Conservation (phyloP, 2,329 filamentous ascomycete species). For the Cladosporium halotolerans region DNA sequence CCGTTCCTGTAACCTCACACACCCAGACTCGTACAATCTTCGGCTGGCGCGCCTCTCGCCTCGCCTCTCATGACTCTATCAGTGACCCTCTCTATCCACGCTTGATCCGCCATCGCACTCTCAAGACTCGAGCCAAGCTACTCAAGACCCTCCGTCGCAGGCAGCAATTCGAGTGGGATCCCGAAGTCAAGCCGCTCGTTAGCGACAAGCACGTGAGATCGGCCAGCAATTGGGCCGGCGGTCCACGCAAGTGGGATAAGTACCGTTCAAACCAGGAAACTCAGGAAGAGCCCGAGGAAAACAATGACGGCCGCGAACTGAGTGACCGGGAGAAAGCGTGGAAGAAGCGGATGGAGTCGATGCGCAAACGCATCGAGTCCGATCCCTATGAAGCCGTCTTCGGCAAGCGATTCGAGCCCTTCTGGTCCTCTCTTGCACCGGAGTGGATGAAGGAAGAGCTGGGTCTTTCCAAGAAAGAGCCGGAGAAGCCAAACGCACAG, state of each 20-base stretch:
- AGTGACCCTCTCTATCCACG: conserved; percentile 29
- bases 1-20: not conserved
- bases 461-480: conserved; percentile 14
- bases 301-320: conserved; percentile 22
- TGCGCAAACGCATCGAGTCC: conserved; percentile 31
- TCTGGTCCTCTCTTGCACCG: conserved; percentile 28
- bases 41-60: conserved; percentile 18
- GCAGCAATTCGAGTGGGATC: conserved; percentile 28
- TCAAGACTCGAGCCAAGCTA: conserved; percentile 28
- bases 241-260: conserved; percentile 14
- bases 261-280: conserved; percentile 11
- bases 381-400: conserved; percentile 41
- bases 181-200: not conserved
- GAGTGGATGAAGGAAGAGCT: conserved; percentile 25
- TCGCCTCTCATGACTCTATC: conserved; percentile 24
- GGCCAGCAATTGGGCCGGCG: conserved; percentile 23
- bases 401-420: conserved; percentile 33
- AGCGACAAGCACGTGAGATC: conserved; percentile 23
- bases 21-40: conserved; percentile 21
- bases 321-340: conserved; percentile 23
- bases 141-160: conserved; percentile 26
- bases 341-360: conserved; percentile 29
- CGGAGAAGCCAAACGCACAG: not conserved
- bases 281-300: conserved; percentile 4
- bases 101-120: conserved; percentile 23